A percentile compares a stretch with the other conserved stretches of the same genome.
These are phyloP conservation scores for Cystobasidium tubakii DNA, from an alignment of 768 basidiomycete species.

Conservation along the genomic window DNA sequence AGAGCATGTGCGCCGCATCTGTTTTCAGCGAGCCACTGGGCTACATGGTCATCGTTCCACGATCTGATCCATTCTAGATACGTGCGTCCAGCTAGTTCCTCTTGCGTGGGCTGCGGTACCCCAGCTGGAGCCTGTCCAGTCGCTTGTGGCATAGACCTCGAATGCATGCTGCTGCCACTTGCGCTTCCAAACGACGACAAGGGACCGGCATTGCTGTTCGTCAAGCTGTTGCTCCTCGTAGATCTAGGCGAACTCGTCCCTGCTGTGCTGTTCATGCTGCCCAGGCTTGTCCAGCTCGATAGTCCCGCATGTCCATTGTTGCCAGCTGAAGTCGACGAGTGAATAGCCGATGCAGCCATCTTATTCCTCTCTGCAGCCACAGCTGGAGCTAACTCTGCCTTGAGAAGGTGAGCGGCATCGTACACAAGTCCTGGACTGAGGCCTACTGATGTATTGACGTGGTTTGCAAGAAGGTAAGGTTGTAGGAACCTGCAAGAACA, in stretches of 20 bases:
- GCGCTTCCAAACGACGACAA: neutral
- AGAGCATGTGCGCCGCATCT: constrained; percentile 62
- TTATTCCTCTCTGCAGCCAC: no score
- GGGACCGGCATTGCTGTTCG: neutral
- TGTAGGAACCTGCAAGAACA: neutral
- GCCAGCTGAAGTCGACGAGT: neutral
- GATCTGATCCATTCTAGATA: constrained; percentile 47
- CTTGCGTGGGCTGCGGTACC: constrained; percentile 32
- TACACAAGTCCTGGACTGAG: no score
- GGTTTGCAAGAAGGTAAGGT: neutral
- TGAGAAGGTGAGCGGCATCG: no score
- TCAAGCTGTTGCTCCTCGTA: constrained; percentile 1
- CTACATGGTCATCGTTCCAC: constrained; percentile 51
- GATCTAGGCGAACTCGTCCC: constrained; percentile 20
- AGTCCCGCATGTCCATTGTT: neutral
- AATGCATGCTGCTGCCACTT: neutral
- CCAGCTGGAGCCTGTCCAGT: constrained; percentile 3
- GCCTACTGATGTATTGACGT: no score
- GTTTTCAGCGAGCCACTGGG: constrained; percentile 70
- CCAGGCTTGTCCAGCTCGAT: constrained; percentile 6
- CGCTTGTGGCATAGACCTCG: neutral
- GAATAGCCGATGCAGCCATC: neutral
- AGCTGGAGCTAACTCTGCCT: no score
- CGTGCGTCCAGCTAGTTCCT: constrained; percentile 34
- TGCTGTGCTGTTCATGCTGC: constrained; percentile 8